These are phyloP conservation scores for Hypoxylon subgilvum DNA, from an alignment of 495 filamentous ascomycete species.

Conservation along the genomic window DNA sequence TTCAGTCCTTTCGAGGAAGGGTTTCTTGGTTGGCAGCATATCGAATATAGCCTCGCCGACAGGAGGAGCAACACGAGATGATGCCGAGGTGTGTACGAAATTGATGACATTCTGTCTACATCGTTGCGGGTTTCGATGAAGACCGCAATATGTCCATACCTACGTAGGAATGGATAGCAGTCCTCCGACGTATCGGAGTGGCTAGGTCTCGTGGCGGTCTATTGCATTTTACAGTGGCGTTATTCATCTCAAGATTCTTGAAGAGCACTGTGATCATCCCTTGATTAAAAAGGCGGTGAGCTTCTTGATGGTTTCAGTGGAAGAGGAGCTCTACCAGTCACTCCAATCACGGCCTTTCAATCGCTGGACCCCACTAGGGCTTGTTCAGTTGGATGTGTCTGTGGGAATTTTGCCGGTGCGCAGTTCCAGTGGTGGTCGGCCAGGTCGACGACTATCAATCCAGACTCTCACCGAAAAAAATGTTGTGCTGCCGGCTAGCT, in stretches of 20 bases:
- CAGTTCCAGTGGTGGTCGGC: constrained; percentile 8
- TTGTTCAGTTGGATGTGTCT: constrained; percentile 4
- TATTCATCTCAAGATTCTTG: constrained; percentile 7
- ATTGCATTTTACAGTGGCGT: constrained; percentile 12
- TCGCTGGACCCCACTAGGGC: constrained; percentile 30
- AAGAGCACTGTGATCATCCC: constrained; percentile 17
- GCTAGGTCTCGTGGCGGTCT: constrained; percentile 2
- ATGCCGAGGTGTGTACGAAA: constrained; percentile 22
- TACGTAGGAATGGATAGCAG: background rate
- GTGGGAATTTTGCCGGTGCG: constrained; percentile 19
- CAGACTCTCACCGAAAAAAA: constrained; percentile 37
- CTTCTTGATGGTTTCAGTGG: constrained; percentile 8
- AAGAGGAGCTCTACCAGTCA: background rate
- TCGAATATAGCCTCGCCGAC: constrained; percentile 9
- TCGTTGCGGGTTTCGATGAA: constrained; percentile 4
- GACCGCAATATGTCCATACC: constrained; percentile 3
- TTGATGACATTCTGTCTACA: constrained; percentile 26
- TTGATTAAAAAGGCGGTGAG: constrained; percentile 29
- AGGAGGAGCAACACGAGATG: constrained; percentile 1
- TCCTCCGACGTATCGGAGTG: constrained; percentile 10
- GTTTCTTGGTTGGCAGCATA: background rate
- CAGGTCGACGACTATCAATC: constrained; percentile 20
- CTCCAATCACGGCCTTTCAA: constrained; percentile 20
- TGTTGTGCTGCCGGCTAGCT: constrained; percentile 14
- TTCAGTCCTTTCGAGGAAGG: background rate